Conservation (phyloP, 495 filamentous ascomycete genomes). For the Lineolata rhizophorae region DNA sequence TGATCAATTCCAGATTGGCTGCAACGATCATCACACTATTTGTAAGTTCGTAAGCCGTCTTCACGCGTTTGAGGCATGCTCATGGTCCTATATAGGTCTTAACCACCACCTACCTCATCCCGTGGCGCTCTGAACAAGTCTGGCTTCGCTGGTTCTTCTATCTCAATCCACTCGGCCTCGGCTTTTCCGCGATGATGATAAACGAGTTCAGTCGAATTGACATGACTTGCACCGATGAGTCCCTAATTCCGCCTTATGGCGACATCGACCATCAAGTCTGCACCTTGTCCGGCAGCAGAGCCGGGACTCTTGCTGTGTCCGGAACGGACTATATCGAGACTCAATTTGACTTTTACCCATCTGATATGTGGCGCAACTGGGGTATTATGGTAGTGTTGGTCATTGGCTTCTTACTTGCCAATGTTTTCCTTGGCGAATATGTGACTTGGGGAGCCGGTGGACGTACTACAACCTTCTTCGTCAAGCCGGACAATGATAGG, state of each 20-base stretch:
- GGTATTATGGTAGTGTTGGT: constrained; percentile 52
- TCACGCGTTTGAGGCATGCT: no score
- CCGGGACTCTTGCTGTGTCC: constrained; percentile 33
- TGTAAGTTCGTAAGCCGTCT: no score
- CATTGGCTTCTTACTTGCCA: constrained; percentile 40
- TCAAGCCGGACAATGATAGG: constrained; percentile 47
- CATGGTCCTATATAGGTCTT: constrained; percentile 63
- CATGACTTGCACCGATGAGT: constrained; percentile 38
- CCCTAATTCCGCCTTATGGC: constrained; percentile 41
- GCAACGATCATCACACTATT: not conserved
- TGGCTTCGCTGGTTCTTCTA: constrained; percentile 72
- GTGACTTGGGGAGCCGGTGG: constrained; percentile 55
- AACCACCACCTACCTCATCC: constrained; percentile 63
- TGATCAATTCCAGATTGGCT: not conserved
- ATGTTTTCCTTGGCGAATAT: constrained; percentile 54
- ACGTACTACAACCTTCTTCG: constrained; percentile 53
- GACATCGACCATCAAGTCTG: constrained; percentile 53
- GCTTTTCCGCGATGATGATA: constrained; percentile 57
- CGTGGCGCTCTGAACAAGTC: constrained; percentile 42
- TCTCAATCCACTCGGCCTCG: constrained; percentile 53
- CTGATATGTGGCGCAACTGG: constrained; percentile 53
- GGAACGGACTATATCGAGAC: constrained; percentile 39
- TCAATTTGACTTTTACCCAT: constrained; percentile 36
- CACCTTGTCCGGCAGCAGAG: constrained; percentile 43
- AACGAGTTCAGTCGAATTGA: constrained; percentile 52